A percentile compares a stretch with the other conserved stretches of the same genome.
Evolutionary conservation across 2,329 filamentous ascomycete genomes (phyloP).

Genomic region (Gremmenia infestans): DNA sequence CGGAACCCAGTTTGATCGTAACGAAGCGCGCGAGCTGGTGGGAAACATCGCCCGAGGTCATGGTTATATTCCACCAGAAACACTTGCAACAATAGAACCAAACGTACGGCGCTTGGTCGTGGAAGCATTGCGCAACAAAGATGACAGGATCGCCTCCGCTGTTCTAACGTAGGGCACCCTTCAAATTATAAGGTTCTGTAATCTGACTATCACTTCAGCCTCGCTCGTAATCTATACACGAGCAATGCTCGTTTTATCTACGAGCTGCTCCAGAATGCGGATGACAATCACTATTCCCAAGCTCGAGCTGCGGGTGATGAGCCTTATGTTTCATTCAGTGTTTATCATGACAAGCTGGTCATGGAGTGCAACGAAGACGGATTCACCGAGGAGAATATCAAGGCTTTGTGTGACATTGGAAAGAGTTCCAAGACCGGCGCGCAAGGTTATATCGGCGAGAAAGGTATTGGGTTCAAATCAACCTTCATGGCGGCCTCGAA

Average conservation of each 20-base stretch:
- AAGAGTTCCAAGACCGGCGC: conserved; percentile 32
- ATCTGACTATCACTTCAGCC: too few species aligned
- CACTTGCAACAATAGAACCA: too few species aligned
- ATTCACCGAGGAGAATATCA: conserved; percentile 33
- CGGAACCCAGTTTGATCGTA: too few species aligned
- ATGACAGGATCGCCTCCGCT: too few species aligned
- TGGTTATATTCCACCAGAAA: too few species aligned
- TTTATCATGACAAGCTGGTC: conserved; percentile 29
- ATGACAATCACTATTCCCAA: conserved; percentile 34
- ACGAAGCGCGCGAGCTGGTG: too few species aligned
- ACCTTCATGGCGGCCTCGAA: conserved; percentile 32
- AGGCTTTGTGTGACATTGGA: conserved; percentile 35
- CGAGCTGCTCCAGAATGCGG: conserved; percentile 38
- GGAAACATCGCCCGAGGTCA: too few species aligned
- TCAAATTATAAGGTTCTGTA: too few species aligned
- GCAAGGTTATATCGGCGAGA: conserved; percentile 32
- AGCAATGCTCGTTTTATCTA: conserved; percentile 29
- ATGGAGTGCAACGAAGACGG: conserved; percentile 35
- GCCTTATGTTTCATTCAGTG: conserved; percentile 20
- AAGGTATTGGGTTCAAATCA: conserved; percentile 35
- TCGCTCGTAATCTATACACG: conserved; percentile 37
- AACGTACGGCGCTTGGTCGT: too few species aligned
- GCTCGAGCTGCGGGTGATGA: conserved; percentile 2
- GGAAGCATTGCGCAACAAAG: too few species aligned
- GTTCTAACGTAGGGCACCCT: too few species aligned